These are phyloP conservation scores for Capronia coronata DNA, from an alignment of 2,329 filamentous ascomycete genomes.

Conservation along the genomic window DNA sequence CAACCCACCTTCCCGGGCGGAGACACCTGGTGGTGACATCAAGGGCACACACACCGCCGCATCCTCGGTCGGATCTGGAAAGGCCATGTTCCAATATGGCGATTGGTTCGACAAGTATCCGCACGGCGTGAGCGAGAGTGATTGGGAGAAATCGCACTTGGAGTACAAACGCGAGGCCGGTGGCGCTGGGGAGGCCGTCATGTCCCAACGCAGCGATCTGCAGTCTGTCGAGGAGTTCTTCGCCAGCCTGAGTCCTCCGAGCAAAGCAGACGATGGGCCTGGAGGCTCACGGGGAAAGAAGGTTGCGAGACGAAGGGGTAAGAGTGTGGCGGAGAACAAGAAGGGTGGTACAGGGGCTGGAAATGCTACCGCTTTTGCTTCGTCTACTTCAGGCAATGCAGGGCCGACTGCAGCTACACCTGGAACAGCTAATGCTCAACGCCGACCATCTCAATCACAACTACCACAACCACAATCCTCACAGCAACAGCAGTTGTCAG, in stretches of 20 bases:
- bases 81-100: slow-evolving; percentile 74
- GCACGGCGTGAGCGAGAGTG: slow-evolving; percentile 75
- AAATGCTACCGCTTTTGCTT: slow-evolving; percentile 6
- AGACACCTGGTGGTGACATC: slow-evolving; percentile 11
- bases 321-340: slow-evolving; percentile 34
- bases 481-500: slow-evolving; percentile 10
- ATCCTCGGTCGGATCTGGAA: slow-evolving; percentile 6
- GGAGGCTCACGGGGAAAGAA: slow-evolving; percentile 39
- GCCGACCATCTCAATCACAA: slow-evolving; percentile 4
- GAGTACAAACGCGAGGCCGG: slow-evolving; percentile 66
- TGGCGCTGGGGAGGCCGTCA: slow-evolving; percentile 66
- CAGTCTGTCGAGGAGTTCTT: slow-evolving; percentile 95
- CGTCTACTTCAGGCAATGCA: slow-evolving; percentile 2
- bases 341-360: slow-evolving; percentile 25
- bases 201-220: slow-evolving; percentile 83
- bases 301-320: slow-evolving; percentile 35
- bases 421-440: slow-evolving; percentile 9
- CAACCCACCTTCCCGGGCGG: slow-evolving; percentile 15
- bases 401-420: not conserved
- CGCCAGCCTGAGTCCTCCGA: slow-evolving; percentile 64
- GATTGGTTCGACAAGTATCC: slow-evolving; percentile 97
- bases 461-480: not conserved
- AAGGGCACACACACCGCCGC: slow-evolving; percentile 28
- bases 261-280: slow-evolving; percentile 36
- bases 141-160: slow-evolving; percentile 70